A percentile compares a stretch with the other conserved stretches of the same genome.
These are phyloP conservation scores for Aspergillus tamarii DNA, from an alignment of 2,329 filamentous ascomycete species.

Conservation along the genomic window DNA sequence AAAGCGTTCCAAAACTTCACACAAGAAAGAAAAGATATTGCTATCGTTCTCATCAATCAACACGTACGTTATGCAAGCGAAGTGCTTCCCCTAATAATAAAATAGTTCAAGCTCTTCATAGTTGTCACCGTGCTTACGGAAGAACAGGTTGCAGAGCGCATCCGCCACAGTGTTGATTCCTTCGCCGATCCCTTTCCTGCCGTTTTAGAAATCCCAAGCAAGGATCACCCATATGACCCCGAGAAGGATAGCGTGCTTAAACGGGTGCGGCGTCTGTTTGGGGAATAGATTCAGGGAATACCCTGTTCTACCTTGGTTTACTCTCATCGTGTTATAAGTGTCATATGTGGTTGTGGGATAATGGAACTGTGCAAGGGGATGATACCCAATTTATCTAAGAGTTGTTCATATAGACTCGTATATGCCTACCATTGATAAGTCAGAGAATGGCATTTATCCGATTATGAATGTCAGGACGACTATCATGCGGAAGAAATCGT, in stretches of 20 bases:
- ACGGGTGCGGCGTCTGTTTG: conserved; percentile 75
- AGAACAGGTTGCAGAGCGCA: conserved; percentile 82
- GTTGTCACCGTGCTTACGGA: not conserved
- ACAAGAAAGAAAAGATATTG: conserved; percentile 89
- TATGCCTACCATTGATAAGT: not conserved
- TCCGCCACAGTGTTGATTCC: conserved; percentile 85
- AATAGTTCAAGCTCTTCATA: too few species aligned
- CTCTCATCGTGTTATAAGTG: not conserved
- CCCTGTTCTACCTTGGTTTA: not conserved
- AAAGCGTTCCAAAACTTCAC: conserved; percentile 88
- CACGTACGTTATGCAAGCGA: conserved; percentile 64
- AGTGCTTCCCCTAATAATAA: not conserved
- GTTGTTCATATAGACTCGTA: conserved; percentile 13
- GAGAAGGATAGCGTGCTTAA: conserved; percentile 98
- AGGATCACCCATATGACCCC: conserved; percentile 98
- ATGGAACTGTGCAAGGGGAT: conserved; percentile 14
- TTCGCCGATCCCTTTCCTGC: conserved; percentile 97
- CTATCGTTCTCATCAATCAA: conserved; percentile 95
- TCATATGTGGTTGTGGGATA: not conserved
- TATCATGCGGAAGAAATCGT: not conserved
- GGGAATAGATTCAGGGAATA: conserved; percentile 48
- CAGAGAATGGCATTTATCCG: not conserved
- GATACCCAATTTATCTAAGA: conserved; percentile 22
- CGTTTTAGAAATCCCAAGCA: conserved; percentile 94
- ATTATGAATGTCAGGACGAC: not conserved